Evolutionary conservation across 495 filamentous ascomycete species (phyloP).

Genomic region (Xylaria scruposa): DNA sequence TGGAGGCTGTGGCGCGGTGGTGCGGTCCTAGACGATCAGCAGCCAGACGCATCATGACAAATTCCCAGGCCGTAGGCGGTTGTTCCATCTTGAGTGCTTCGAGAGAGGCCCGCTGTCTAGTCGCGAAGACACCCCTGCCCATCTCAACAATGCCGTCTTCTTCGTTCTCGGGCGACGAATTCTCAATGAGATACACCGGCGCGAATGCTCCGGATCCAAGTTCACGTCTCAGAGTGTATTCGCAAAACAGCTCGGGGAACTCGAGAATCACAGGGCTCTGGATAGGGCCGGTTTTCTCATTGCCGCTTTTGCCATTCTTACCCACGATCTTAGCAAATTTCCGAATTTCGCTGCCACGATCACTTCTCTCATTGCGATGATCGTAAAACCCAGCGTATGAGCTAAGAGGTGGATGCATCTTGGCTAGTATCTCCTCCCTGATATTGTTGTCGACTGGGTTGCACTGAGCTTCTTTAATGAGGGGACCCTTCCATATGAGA

Average conservation of each 20-base stretch:
- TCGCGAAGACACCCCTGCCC: constrained; percentile 54
- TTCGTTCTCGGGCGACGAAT: constrained; percentile 58
- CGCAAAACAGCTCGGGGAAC: constrained; percentile 65
- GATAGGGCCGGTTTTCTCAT: constrained; percentile 65
- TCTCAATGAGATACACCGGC: constrained; percentile 90
- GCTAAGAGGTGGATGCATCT: constrained; percentile 71
- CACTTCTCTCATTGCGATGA: constrained; percentile 62
- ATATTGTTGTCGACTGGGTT: constrained; percentile 83
- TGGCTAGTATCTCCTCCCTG: constrained; percentile 73
- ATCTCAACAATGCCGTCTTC: constrained; percentile 53
- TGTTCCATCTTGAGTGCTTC: constrained; percentile 93
- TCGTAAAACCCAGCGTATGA: constrained; percentile 81
- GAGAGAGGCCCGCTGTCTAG: constrained; percentile 57
- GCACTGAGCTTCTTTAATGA: constrained; percentile 83
- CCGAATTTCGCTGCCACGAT: constrained; percentile 73
- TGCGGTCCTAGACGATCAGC: constrained; percentile 73
- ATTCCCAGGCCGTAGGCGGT: constrained; percentile 90
- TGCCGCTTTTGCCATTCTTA: constrained; percentile 65
- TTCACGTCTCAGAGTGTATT: constrained; percentile 83
- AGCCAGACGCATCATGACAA: constrained; percentile 88
- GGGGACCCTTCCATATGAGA: constrained; percentile 59
- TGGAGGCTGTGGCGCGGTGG: constrained; percentile 70
- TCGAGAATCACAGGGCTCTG: constrained; percentile 67
- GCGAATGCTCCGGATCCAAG: constrained; percentile 93
- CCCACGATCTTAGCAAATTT: constrained; percentile 73